Base-by-base conservation (phyloP, 768 basidiomycete genomes). In the Serendipita indica region DNA sequence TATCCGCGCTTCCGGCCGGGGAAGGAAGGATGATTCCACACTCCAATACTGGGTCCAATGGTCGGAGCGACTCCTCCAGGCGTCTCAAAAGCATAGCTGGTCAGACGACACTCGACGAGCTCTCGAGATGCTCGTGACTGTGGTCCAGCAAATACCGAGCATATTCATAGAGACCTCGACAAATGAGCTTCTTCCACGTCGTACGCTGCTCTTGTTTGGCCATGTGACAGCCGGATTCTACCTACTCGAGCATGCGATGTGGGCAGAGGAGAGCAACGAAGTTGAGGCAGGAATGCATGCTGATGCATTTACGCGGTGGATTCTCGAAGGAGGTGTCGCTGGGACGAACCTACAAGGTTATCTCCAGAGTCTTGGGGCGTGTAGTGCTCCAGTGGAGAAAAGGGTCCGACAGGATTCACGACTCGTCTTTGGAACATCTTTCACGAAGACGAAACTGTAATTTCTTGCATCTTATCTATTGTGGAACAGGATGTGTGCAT, bases 221-320 rank as follows among this genome's bases (percentile, higher is more conserved):
- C 73, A 77, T 43, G 62, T 79, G 30, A 72, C 82, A 0, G 77
- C 82, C 1, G 72, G 75, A 6, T 58, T 76, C 1, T 79, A 77
- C 65, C 75, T 87, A 27, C 71, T 88, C 10, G 84, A 88, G 65
- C 85, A 89, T 46, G 78, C 81, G 0, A 67, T 77, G 10, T 88
- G 84, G 85, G 74, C 80, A 0, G 61, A 70, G 60, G 66, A 41
- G 5, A 67, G 60, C 33, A 3, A 22, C 39, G 12, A 46, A 32
- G 2, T 65, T 68, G 33, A 45, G 33, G 20, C 49, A 6, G 7
- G 1, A 1, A 54, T 54, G 7, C 22, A 54, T 32, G 16, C n/a
- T 20, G 65, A 64, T 37, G 63, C 61, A 20, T 63, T 69, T 25
- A 46, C 39, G 39, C 61, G 62, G 14, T 70, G 68, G 67, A 39